A percentile compares a stretch with the other conserved stretches of the same genome.
phyloP scores from a whole-genome alignment of 352 stramenopile species.

The Globisporangium takayamanum region DNA sequence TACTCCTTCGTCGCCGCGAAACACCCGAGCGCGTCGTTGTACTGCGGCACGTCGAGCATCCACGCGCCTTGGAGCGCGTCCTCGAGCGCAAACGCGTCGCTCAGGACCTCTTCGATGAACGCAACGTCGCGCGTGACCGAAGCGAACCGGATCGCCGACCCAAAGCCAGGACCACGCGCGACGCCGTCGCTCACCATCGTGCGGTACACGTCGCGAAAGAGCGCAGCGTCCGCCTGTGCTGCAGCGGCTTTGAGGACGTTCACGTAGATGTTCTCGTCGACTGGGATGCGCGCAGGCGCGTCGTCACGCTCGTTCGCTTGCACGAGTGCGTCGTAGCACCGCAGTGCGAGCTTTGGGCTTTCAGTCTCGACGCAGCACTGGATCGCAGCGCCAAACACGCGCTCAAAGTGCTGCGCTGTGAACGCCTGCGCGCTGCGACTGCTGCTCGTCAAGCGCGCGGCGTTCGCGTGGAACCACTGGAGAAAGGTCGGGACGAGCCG shows the following conservation, averaged over 20 bases:
- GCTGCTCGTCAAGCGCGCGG: neutral
- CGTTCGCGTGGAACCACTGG: slow-evolving; percentile 24
- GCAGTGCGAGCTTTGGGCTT: slow-evolving; percentile 39
- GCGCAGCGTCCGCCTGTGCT: slow-evolving; percentile 23
- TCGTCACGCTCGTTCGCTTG: neutral
- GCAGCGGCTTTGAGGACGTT: slow-evolving; percentile 61
- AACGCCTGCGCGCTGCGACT: neutral
- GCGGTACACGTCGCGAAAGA: slow-evolving; percentile 52
- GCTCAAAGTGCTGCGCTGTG: slow-evolving; percentile 28
- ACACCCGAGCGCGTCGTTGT: slow-evolving; percentile 73
- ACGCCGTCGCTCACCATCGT: slow-evolving; percentile 41
- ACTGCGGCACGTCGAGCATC: slow-evolving; percentile 60
- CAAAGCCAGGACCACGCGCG: slow-evolving; percentile 55
- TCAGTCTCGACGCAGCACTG: slow-evolving; percentile 44
- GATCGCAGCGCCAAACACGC: slow-evolving; percentile 62
- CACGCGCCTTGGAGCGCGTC: slow-evolving; percentile 31
- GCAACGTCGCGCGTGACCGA: slow-evolving; percentile 30
- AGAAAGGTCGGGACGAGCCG: slow-evolving; percentile 23
- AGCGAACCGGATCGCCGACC: slow-evolving; percentile 62
- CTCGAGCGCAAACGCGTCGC: slow-evolving; percentile 45
- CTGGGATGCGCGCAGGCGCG: slow-evolving; percentile 4
- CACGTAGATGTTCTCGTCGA: slow-evolving; percentile 79
- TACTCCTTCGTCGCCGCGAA: slow-evolving; percentile 41
- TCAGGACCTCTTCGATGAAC: slow-evolving; percentile 59
- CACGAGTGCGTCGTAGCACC: slow-evolving; percentile 37